Base-by-base conservation (phyloP, 371 early-diverging fungal genomes). In the Synchytrium microbalum region DNA sequence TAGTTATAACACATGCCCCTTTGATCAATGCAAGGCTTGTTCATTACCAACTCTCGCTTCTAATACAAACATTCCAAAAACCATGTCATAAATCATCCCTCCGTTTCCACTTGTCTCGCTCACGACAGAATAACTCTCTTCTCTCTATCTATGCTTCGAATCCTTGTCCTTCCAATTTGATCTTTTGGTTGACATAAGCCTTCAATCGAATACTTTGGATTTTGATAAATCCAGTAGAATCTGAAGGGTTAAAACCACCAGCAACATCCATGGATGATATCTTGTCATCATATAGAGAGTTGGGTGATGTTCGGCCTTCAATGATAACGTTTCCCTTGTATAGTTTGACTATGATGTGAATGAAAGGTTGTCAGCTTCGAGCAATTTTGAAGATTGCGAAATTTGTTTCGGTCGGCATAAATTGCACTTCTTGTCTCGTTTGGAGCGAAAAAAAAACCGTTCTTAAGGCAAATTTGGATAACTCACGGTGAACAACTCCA, bases 161-260 rank as follows among this genome's bases (percentile, higher is more conserved):
- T 38, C 46, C 60, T 29, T 59, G 3, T 60, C 26, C 55, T 61
- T 25, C 32, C 8, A 56, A 10, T 24, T 56, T 56, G 58, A 26
- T 59, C 67, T 79, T 69, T 68, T 77, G 78, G 8, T 56, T 69
- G 29, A 76, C 88, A 88, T 90, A 92, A 73, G 93, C 94, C 86
- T 92, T 95, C 66, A 97, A 84, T 58, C 98, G 87, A 75, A 97
- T 97, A 63, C 90, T 85, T 73, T 92, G 92, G 72, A 91, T 92
- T 82, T 88, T 92, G 86, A 97, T 97, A 77, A 97, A 97, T 54
- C 98, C 98, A 60, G 92, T 90, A 55, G 94, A 90, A 74, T 93
- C 95, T 54, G 77, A 67, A 30, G 95, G 98, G 69, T 90, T 86
- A 76, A 94, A 93, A 46, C 91, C 92, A 70, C 95, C 95, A 68